A percentile compares a stretch with the other conserved stretches of the same genome.
Conservation (phyloP, 148 eudicot species). For the Talinum fruticosum region DNA sequence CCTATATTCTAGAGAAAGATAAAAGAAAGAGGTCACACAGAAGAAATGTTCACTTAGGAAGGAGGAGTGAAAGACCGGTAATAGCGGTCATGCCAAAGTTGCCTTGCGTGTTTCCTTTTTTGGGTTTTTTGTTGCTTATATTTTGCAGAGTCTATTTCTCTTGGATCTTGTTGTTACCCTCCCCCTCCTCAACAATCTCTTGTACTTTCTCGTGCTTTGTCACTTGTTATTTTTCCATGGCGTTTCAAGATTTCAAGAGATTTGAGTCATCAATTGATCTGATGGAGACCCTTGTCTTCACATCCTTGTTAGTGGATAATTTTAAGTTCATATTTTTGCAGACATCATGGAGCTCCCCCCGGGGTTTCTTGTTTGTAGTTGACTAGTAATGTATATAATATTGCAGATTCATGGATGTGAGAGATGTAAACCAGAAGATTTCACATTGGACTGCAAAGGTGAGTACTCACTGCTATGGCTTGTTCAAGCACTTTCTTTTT, state of each 20-base stretch:
- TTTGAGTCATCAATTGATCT: background rate
- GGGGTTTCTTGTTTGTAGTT: background rate
- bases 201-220: background rate
- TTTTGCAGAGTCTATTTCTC: background rate
- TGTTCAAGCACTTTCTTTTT: background rate
- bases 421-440: conserved; percentile 29
- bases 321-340: background rate
- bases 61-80: conserved; percentile 1
- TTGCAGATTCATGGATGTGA: conserved; percentile 44
- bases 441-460: conserved; percentile 31
- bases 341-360: background rate
- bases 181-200: background rate
- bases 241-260: background rate
- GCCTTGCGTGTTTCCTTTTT: background rate
- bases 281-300: background rate
- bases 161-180: background rate
- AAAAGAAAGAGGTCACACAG: conserved; percentile 7
- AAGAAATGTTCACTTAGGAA: conserved; percentile 16
- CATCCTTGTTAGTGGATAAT: background rate
- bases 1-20: background rate
- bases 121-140: conserved; percentile 19
- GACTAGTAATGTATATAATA: conserved; percentile 6
- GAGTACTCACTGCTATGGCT: conserved; percentile 16
- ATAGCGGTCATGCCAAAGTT: conserved; percentile 9
- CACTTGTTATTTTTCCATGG: background rate